phyloP scores from a whole-genome alignment of 208 protist genomes.

The Wallacemonas rigidus region DNA sequence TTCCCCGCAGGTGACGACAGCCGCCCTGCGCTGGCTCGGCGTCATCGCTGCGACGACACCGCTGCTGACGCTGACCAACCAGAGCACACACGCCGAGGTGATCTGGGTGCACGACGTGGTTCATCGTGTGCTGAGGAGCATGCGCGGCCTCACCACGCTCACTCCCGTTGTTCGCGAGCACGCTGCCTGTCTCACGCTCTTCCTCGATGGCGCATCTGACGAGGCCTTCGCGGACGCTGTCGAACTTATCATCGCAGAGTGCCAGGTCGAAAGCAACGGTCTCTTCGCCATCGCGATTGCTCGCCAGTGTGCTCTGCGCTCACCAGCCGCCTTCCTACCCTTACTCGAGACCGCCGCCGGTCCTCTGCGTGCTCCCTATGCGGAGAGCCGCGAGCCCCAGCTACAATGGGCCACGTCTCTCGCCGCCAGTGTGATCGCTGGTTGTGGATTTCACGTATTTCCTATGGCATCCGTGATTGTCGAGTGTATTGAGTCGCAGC shows the following conservation, averaged over 20 bases:
- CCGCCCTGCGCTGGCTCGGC: background rate
- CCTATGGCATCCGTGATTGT: background rate
- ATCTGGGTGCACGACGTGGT: constrained; percentile 1
- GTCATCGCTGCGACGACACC: constrained; percentile 1
- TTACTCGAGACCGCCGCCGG: constrained; percentile 3
- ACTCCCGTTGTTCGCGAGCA: background rate
- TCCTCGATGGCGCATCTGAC: constrained; percentile 9
- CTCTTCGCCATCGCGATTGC: background rate
- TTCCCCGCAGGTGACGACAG: background rate
- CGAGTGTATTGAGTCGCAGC: background rate
- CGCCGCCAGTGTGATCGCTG: constrained; percentile 9
- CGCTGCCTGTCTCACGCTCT: background rate
- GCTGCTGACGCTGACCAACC: background rate
- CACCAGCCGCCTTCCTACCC: background rate
- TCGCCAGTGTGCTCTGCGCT: background rate
- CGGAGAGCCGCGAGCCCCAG: constrained; percentile 1
- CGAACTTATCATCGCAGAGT: constrained; percentile 5
- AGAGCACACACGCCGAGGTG: background rate
- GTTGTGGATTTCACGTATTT: constrained; percentile 3
- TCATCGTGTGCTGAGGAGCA: constrained; percentile 3
- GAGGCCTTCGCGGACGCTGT: background rate
- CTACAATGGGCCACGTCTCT: background rate
- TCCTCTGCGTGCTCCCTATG: background rate
- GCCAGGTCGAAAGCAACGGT: constrained; percentile 12
- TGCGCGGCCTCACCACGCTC: background rate